phyloP scores from a whole-genome alignment of 2,329 filamentous ascomycete species.

The Aspergillus pseudoterreus region DNA sequence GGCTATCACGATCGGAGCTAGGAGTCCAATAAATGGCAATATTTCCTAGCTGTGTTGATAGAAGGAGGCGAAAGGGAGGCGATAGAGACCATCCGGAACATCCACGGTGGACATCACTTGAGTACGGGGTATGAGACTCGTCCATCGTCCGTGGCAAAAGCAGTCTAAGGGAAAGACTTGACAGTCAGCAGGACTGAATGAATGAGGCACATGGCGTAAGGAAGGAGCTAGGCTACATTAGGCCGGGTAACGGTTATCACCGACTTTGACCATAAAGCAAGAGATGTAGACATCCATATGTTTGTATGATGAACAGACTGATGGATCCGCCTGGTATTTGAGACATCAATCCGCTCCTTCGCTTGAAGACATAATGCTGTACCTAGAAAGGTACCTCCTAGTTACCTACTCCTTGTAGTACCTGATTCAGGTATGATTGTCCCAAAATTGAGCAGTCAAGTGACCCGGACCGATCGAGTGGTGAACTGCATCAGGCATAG shows the following conservation, averaged over 20 bases:
- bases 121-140: no score
- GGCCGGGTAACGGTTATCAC: neutral
- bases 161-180: slow-evolving; percentile 20
- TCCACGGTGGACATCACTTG: neutral
- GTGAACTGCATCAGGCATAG: slow-evolving; percentile 10
- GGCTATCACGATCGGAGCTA: slow-evolving; percentile 1
- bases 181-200: slow-evolving; percentile 26
- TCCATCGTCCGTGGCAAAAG: slow-evolving; percentile 25
- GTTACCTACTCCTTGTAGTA: no score
- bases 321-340: no score
- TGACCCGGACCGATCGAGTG: slow-evolving; percentile 17
- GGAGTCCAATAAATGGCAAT: no score
- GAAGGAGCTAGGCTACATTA: neutral
- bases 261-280: neutral
- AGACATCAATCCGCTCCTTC: neutral
- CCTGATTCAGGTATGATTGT: neutral
- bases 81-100: slow-evolving; percentile 8
- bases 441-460: slow-evolving; percentile 20
- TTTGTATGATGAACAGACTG: neutral
- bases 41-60: neutral
- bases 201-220: neutral
- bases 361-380: no score
- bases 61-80: neutral
- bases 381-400: no score
- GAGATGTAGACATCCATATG: neutral